Evolutionary conservation across 2,329 filamentous ascomycete genomes (phyloP).

Genomic region (Stachybotrys chlorohalonatus): DNA sequence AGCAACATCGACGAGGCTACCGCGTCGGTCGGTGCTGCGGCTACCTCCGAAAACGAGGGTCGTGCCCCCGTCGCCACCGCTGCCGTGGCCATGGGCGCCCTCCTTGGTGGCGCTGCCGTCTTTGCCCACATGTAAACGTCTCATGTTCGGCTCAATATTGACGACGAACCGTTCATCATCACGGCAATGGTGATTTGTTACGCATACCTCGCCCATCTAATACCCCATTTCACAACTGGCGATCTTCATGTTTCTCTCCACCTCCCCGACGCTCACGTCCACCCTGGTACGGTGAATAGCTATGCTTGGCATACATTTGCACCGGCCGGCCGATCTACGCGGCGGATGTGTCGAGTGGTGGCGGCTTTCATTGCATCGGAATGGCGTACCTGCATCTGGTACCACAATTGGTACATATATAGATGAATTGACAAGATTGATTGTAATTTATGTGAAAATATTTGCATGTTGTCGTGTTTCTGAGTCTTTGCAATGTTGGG

Average conservation of each 20-base stretch:
- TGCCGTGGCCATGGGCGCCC: slow-evolving; percentile 33
- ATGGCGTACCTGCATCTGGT: neutral
- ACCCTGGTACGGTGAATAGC: too few species aligned
- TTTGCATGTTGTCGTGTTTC: neutral
- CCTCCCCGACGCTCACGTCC: neutral
- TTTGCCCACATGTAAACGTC: slow-evolving; percentile 32
- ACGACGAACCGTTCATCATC: neutral
- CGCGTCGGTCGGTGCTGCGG: slow-evolving; percentile 7
- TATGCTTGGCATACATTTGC: too few species aligned
- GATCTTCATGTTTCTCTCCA: neutral
- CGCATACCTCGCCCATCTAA: neutral
- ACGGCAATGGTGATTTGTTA: neutral
- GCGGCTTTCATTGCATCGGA: neutral
- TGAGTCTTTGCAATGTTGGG: neutral
- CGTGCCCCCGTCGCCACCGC: slow-evolving; percentile 28
- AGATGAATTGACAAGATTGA: neutral
- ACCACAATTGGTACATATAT: neutral
- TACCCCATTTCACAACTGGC: neutral
- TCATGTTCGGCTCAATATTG: neutral
- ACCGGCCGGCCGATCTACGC: too few species aligned
- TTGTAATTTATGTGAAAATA: neutral
- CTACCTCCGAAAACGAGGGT: slow-evolving; percentile 11
- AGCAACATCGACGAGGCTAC: slow-evolving; percentile 7
- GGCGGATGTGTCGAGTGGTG: neutral
- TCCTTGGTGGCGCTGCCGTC: slow-evolving; percentile 37